Base-by-base conservation (phyloP, 1,139 yeast genomes). In the Waltiozyma sp. region DNA sequence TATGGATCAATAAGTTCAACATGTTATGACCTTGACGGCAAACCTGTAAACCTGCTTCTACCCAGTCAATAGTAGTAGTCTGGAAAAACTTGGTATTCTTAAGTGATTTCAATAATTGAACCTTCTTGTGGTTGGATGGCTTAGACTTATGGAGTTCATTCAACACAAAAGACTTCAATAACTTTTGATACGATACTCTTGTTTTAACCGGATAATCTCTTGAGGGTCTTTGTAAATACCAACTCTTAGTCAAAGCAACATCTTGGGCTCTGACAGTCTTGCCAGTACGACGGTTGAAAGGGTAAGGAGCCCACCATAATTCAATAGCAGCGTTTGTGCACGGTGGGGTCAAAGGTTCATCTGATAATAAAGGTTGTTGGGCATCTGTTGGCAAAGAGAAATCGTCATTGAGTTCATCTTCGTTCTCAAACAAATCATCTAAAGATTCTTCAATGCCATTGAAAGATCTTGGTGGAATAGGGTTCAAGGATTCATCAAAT, bases 31-130 rank as follows among this genome's bases (percentile, higher is more conserved):
- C 98, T 61, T 93, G 99, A 34, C 80, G 74, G 56, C 96, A 85
- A 1, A 93, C 78, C 61, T 91, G 98, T 44, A 91, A 65, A 24
- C 96, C 98, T 1, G 97, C 98, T 60, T 93, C 99, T 1, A 91
- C 93, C 99, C 99, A 93, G 60, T 91, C 98, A 41, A 91, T 80
- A 0, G 88, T 73, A 0, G 98, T 91, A 55, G 84, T 83, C 56
- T 88, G 95, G 63, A 93, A 93, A 60, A 77, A 93, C 53, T 86
- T 88, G 0, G 98, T 91, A 38, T 73, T 69, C 48, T 77, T 78
- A 48, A 93, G 70, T 38, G 79, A 72, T 49, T 77, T 77, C 38
- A 91, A 60, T n/a, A 91, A 63, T 37, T 76, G 73, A 9, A 73
- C 66, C 52, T 77, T 81, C 45, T 69, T 70, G 38, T 67, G 70